Conservation (phyloP, 2,329 filamentous ascomycete species). For the Talaromyces marneffei region DNA sequence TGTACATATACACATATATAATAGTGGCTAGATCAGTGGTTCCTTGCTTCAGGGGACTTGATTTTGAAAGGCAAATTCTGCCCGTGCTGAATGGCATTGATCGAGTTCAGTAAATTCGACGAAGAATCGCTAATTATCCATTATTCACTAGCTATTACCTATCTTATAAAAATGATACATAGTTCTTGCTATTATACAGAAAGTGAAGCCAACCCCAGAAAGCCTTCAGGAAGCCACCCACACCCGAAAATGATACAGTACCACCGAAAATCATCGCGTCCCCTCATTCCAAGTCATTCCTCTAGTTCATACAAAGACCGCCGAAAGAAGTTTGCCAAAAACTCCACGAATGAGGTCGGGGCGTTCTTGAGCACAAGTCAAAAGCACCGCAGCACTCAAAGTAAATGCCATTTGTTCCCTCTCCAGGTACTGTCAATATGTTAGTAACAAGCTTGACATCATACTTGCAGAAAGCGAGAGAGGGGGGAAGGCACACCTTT, state of each 20-base stretch:
- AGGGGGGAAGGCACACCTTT: constrained; percentile 30
- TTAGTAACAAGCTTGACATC: not conserved
- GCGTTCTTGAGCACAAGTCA: constrained; percentile 61
- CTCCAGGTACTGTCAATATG: constrained; percentile 53
- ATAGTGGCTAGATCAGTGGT: not conserved
- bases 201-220: not conserved
- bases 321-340: constrained; percentile 56
- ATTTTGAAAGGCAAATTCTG: not conserved
- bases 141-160: not conserved
- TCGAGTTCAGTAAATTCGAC: not conserved
- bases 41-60: not conserved
- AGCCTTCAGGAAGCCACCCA: not conserved
- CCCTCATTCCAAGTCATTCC: not conserved
- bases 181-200: not conserved
- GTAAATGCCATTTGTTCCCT: constrained; percentile 63
- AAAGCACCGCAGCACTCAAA: constrained; percentile 62
- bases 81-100: not conserved
- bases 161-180: not conserved
- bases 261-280: too few species aligned
- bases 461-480: not conserved
- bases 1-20: not conserved
- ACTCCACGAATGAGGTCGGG: constrained; percentile 61
- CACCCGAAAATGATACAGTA: not conserved
- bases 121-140: not conserved
- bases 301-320: constrained; percentile 6